phyloP scores from a whole-genome alignment of 148 eudicot species.

The Mesembryanthemum crystallinum region DNA sequence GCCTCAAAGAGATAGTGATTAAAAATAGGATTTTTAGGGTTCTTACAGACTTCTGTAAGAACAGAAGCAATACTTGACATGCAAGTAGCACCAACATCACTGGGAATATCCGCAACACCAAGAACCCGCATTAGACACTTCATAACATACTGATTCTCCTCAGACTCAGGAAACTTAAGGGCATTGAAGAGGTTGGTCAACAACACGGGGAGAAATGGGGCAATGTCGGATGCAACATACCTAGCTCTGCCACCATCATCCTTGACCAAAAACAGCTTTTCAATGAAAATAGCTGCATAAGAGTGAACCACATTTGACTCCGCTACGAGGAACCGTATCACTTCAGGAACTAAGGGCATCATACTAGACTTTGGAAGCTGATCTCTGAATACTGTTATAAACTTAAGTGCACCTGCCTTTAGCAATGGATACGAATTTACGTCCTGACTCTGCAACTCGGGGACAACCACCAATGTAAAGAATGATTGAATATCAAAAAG shows the following conservation, averaged over 20 bases:
- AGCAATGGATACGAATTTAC: slow-evolving; percentile 80
- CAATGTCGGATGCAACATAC: slow-evolving; percentile 62
- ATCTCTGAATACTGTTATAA: slow-evolving; percentile 75
- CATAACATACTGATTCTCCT: slow-evolving; percentile 95
- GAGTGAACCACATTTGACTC: slow-evolving; percentile 96
- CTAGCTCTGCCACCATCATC: slow-evolving; percentile 74
- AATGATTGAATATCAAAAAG: slow-evolving; percentile 78
- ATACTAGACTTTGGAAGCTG: slow-evolving; percentile 73
- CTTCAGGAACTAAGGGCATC: slow-evolving; percentile 73
- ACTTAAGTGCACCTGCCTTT: slow-evolving; percentile 90
- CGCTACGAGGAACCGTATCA: slow-evolving; percentile 63
- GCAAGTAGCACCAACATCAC: slow-evolving; percentile 70
- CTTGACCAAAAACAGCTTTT: slow-evolving; percentile 82
- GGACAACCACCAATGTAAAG: slow-evolving; percentile 69
- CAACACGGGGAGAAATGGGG: slow-evolving; percentile 53
- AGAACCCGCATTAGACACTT: slow-evolving; percentile 98
- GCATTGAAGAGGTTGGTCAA: slow-evolving; percentile 82
- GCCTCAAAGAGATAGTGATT: slow-evolving; percentile 93
- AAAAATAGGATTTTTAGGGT: slow-evolving; percentile 84
- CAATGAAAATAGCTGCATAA: slow-evolving; percentile 86
- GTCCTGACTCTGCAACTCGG: slow-evolving; percentile 81
- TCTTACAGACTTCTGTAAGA: slow-evolving; percentile 72
- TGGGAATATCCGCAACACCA: slow-evolving; percentile 77
- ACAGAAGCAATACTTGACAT: slow-evolving; percentile 65
- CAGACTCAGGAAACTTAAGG: slow-evolving; percentile 79